Base-by-base conservation (phyloP, 2,329 filamentous ascomycete genomes). In the Fusarium marasasianum region DNA sequence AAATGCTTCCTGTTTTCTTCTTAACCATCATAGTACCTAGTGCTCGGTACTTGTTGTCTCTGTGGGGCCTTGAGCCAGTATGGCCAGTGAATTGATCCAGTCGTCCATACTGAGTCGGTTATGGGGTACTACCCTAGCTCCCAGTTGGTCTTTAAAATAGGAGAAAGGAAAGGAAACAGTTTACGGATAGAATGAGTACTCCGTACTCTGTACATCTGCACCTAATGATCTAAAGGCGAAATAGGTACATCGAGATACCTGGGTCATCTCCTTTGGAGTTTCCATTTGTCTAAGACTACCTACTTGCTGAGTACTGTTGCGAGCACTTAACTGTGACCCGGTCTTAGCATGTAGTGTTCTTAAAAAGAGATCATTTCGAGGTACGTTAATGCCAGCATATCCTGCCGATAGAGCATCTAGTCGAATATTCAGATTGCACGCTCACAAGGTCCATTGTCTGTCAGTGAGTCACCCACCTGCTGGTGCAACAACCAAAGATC, bases 41-140 rank as follows among this genome's bases (percentile, higher is more conserved):
- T 35, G 48, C 31, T 51, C n/a, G 48, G 48, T 51, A 24, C 48
- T 24, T 51, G 47, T 44, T 57, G 33, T 48, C 35, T 57, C 29
- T 38, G 63, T 24, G 53, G 72, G 61, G 43, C 53, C 61, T 60
- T 60, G 33, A 62, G 56, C 60, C 41, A 24, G 26, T 48, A 24
- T 12, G 17, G 37, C 38, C 44, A 63, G 69, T 60, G 60, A 37
- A 24, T 43, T 14, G 31, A 18, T 35, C 41, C 43, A 53, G 11
- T 18, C 5, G 31, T 20, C n/a, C n/a, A 35, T 35, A 35, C 33
- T 35, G 33, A 59, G 43, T 70, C 17, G 31, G 31, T 24, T 53
- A 40, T 55, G 41, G 50, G 43, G 20, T 24, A 20, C 13, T 35
- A 37, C 29, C 38, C 18, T 31, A 10, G n/a, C 35, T 44, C 44